Evolutionary conservation across 2,329 filamentous ascomycete genomes (phyloP).

Genomic region (Colletotrichum sp.): DNA sequence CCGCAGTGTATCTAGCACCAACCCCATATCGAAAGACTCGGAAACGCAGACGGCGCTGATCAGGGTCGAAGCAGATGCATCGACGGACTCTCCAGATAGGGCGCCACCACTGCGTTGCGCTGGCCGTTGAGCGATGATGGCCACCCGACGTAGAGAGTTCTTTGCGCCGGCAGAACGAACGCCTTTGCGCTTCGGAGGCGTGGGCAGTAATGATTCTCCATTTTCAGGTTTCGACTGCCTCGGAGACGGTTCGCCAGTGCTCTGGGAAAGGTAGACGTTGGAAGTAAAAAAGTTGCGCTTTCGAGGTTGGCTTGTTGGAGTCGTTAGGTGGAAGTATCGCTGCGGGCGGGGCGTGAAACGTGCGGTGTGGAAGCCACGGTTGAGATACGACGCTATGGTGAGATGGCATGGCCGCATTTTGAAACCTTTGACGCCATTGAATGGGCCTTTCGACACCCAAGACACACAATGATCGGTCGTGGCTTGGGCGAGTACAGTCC

Average conservation of each 20-base stretch:
- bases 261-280: conserved; percentile 57
- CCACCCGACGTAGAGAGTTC: conserved; percentile 82
- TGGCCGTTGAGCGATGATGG: conserved; percentile 80
- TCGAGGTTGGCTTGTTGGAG: conserved; percentile 49
- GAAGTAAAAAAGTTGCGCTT: conserved; percentile 71
- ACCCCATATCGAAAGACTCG: conserved; percentile 68
- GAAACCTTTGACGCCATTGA: conserved; percentile 3
- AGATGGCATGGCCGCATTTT: conserved; percentile 14
- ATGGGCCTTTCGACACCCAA: not conserved
- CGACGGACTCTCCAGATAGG: conserved; percentile 35
- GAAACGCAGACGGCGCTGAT: conserved; percentile 67
- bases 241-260: conserved; percentile 33
- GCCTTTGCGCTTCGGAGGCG: conserved; percentile 48
- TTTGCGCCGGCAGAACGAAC: conserved; percentile 57
- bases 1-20: conserved; percentile 61
- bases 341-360: conserved; percentile 18
- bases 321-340: conserved; percentile 52
- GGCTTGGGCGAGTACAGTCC: not conserved
- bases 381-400: conserved; percentile 12
- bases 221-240: conserved; percentile 6
- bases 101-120: conserved; percentile 43
- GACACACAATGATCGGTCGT: not conserved
- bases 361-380: conserved; percentile 11
- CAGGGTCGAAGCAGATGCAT: conserved; percentile 44
- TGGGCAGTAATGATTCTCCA: not conserved